Conservation (phyloP, 2,329 filamentous ascomycete species). For the Orbilia oligospora region DNA sequence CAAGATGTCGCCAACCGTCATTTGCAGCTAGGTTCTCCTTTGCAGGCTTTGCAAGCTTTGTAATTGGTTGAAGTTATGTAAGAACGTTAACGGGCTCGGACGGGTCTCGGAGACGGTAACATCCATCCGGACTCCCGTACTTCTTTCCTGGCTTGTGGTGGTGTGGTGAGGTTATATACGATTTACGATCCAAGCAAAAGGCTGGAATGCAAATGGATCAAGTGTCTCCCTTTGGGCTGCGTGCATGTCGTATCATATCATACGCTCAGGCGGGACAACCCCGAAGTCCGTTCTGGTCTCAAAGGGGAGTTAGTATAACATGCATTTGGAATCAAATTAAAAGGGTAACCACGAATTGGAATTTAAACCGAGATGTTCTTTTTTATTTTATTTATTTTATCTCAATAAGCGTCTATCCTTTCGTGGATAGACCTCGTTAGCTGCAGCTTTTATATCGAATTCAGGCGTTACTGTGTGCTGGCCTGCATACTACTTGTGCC, state of each 20-base stretch:
- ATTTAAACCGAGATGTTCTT: background rate
- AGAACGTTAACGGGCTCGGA: background rate
- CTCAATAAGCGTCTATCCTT: background rate
- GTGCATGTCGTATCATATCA: background rate
- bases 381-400: slow-evolving; percentile 6
- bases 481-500: slow-evolving; percentile 6
- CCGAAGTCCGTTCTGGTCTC: background rate
- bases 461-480: slow-evolving; percentile 9
- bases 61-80: background rate
- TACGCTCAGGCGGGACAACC: background rate
- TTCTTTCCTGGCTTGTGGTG: background rate
- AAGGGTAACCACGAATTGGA: slow-evolving; percentile 8
- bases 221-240: background rate
- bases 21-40: background rate
- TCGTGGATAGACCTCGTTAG: background rate
- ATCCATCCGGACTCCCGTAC: slow-evolving; percentile 14
- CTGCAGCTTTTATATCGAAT: slow-evolving; percentile 29
- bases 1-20: slow-evolving; percentile 19
- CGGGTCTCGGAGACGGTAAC: slow-evolving; percentile 24
- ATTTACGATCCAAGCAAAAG: background rate
- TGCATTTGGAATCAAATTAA: slow-evolving; percentile 9
- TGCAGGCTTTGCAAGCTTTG: too few relatives aligned
- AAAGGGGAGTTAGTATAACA: background rate
- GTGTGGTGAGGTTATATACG: background rate
- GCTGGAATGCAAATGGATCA: too few relatives aligned